These are phyloP conservation scores for Ulota crispa DNA, from an alignment of 225 moss, liverwort and hornwort genomes.

Conservation along the genomic window DNA sequence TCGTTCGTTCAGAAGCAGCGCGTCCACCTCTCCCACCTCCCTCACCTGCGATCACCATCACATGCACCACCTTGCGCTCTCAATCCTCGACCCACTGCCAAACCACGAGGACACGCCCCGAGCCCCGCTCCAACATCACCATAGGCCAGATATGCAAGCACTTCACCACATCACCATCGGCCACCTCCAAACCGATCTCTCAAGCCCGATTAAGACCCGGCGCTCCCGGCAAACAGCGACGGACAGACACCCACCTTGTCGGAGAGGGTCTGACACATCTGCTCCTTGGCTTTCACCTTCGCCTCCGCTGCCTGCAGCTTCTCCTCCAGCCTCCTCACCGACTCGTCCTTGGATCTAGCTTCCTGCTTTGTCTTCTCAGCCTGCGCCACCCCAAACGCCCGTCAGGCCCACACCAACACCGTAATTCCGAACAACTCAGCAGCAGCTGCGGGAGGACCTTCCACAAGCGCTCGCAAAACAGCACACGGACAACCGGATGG, in stretches of 20 bases:
- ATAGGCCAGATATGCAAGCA: too few relatives aligned
- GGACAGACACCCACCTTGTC: constrained; percentile 57
- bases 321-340: constrained; percentile 72
- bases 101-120: background rate
- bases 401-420: background rate
- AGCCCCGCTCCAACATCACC: background rate
- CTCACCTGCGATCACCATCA: constrained; percentile 44
- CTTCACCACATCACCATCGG: too few relatives aligned
- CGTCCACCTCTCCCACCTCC: constrained; percentile 75
- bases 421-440: background rate
- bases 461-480: too few relatives aligned
- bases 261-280: constrained; percentile 61
- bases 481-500: too few relatives aligned
- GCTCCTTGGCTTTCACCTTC: constrained; percentile 82
- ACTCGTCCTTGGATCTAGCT: constrained; percentile 73
- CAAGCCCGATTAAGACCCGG: background rate
- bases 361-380: constrained; percentile 91
- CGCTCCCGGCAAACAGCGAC: background rate
- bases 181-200: background rate
- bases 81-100: background rate
- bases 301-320: constrained; percentile 62
- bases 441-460: too few relatives aligned
- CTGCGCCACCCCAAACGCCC: constrained; percentile 23
- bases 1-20: constrained; percentile 72
- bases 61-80: background rate